Percentiles rank a stretch among this genome's conserved stretches.
phyloP scores from a whole-genome alignment of 305 asterid genomes.

The Fraxinus baroniana region DNA sequence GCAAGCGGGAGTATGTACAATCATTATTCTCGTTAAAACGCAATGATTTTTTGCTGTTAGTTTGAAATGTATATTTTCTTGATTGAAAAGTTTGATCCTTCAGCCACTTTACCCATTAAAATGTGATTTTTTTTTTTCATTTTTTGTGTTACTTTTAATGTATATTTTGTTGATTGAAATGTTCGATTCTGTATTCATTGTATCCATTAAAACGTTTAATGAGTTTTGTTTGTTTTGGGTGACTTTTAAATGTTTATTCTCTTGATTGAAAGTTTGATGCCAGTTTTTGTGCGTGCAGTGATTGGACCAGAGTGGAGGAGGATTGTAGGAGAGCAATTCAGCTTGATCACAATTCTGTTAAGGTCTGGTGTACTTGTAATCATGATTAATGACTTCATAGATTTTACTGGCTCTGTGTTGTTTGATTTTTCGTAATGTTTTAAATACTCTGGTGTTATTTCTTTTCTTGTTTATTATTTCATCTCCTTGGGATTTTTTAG shows the following conservation, averaged over 20 bases:
- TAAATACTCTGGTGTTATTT: not conserved
- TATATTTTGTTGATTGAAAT: not conserved
- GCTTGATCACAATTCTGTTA: slow-evolving; percentile 76
- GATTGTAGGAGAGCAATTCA: slow-evolving; percentile 78
- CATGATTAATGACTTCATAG: not conserved
- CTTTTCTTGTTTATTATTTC: not conserved
- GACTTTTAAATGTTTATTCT: not conserved
- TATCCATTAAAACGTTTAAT: not conserved
- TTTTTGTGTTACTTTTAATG: not conserved
- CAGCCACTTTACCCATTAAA: not conserved
- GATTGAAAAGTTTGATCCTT: not conserved
- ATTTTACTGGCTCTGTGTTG: not conserved
- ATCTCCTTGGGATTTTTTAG: slow-evolving; percentile 2
- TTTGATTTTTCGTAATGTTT: not conserved
- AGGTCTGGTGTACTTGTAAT: slow-evolving; percentile 32
- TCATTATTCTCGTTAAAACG: slow-evolving; percentile 10
- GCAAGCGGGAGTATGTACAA: slow-evolving; percentile 67
- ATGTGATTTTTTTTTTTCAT: not conserved
- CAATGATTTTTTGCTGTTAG: not conserved
- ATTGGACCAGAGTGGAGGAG: slow-evolving; percentile 87
- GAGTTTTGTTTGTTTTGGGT: not conserved
- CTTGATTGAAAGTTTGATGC: not conserved
- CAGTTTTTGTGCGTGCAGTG: slow-evolving; percentile 39
- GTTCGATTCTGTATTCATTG: not conserved
- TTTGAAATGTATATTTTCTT: not conserved